Percentiles rank a stretch among this genome's conserved stretches.
Evolutionary conservation across 352 stramenopile genomes (phyloP).

Genomic region (Globisporangium recalcitrans): DNA sequence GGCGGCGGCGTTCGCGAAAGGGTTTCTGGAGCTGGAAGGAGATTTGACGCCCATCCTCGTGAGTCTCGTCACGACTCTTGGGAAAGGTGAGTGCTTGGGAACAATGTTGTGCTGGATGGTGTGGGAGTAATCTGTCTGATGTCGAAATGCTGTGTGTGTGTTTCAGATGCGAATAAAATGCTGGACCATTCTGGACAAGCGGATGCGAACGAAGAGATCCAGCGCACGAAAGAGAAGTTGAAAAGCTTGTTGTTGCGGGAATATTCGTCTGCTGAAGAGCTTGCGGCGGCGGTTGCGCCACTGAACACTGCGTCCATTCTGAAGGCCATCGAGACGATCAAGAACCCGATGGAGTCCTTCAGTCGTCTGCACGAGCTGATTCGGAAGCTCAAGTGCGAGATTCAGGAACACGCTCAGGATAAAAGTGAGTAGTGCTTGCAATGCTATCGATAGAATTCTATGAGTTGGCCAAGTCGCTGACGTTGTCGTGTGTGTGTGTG

Average conservation of each 20-base stretch:
- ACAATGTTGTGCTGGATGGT: neutral
- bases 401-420: slow-evolving; percentile 59
- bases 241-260: slow-evolving; percentile 89
- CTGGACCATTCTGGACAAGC: slow-evolving; percentile 97
- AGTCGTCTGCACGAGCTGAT: slow-evolving; percentile 71
- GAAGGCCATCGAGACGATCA: slow-evolving; percentile 68
- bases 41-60: slow-evolving; percentile 99
- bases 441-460: neutral
- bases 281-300: slow-evolving; percentile 59
- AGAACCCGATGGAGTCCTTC: slow-evolving; percentile 78
- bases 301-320: slow-evolving; percentile 76
- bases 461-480: neutral
- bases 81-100: slow-evolving; percentile 44
- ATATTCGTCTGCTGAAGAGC: slow-evolving; percentile 59
- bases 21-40: slow-evolving; percentile 98
- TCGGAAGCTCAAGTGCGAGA: slow-evolving; percentile 68
- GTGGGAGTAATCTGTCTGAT: neutral
- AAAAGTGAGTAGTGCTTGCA: slow-evolving; percentile 41
- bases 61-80: slow-evolving; percentile 88
- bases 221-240: slow-evolving; percentile 80
- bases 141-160: neutral
- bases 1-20: slow-evolving; percentile 98
- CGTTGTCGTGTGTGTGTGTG: neutral
- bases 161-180: slow-evolving; percentile 92
- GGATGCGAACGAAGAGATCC: slow-evolving; percentile 92